A percentile compares a stretch with the other conserved stretches of the same genome.
Conservation (phyloP, 306 rosid species). For the Ammopiptanthus mongolicus region DNA sequence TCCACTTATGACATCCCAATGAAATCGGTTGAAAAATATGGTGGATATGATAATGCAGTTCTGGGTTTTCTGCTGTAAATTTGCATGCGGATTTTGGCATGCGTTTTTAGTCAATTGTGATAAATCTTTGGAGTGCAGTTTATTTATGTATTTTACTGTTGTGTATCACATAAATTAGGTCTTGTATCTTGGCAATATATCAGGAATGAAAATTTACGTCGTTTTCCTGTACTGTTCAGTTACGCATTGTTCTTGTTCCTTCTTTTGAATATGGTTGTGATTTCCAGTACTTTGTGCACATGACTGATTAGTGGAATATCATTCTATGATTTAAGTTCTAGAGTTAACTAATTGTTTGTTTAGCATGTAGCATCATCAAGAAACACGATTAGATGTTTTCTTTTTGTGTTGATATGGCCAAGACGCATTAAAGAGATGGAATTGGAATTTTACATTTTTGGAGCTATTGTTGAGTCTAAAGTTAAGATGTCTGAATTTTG, state of each 20-base stretch:
- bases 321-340: constrained; percentile 6
- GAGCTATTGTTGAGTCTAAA: not conserved
- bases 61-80: constrained; percentile 13
- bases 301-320: constrained; percentile 13
- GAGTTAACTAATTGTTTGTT: not conserved
- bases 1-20: constrained; percentile 9
- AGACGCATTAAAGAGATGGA: not conserved
- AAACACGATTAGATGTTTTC: not conserved
- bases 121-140: constrained; percentile 23
- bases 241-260: not conserved
- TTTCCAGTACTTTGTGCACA: constrained; percentile 18
- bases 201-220: constrained; percentile 30
- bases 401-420: not conserved
- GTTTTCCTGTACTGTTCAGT: constrained; percentile 16
- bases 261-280: constrained; percentile 7
- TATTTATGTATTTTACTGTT: constrained; percentile 25
- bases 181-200: constrained; percentile 31
- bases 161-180: constrained; percentile 24
- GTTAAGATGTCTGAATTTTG: not conserved
- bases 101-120: constrained; percentile 7
- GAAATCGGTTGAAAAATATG: not conserved
- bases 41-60: constrained; percentile 17
- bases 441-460: not conserved
- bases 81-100: constrained; percentile 15
- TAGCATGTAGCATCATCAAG: not conserved